Evolutionary conservation across 345 rosid genomes (phyloP), one percentile per base, ranked within the genome.

Genomic region (Populus euphratica): DNA sequence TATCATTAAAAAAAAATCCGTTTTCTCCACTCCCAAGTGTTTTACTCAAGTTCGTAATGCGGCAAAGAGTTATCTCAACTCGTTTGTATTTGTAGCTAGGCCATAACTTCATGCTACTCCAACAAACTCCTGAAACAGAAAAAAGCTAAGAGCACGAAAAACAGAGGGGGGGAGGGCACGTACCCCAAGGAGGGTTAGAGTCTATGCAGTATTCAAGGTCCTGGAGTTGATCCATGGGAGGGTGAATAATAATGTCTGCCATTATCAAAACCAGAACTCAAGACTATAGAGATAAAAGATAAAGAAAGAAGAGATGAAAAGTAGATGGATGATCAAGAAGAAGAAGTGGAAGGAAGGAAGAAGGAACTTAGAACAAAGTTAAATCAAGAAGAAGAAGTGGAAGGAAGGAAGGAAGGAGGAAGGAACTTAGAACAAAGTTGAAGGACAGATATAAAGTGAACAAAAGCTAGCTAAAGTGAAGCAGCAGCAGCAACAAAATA

Each of bases 401-500:
- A 72, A 73, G 70, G 71, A 49, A 73, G 70, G 71, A 49, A 76
- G 68, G 52, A 36, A 2, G 54, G 75, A 47, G 4, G 50, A 14
- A 47, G 10, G 43, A 39, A 80, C 80, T 54, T 59, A 59, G 81
- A 83, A 79, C 79, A 86, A 85, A 80, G 87, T 74, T 82, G 70
- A 86, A 85, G 80, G 64, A 72, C 76, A 86, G 92, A 90, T 79
- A 88, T 81, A 88, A 89, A 90, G 94, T 73, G 81, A 85, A 76
- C 59, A 69, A 78, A 84, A 77, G 83, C 27, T 36, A 76, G 39
- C 47, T 68, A 44, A 39, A 56, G 61, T 66, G 59, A 41, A 70
- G 65, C 63, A 49, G 41, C 31, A 44, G 13, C 44, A 44, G 64
- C 18, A 12, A 80, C 35, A 65, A 49, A 73, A 39, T 31, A 80